Conservation (phyloP, 805 yeast genomes). For the Myxozyma nipponensis region DNA sequence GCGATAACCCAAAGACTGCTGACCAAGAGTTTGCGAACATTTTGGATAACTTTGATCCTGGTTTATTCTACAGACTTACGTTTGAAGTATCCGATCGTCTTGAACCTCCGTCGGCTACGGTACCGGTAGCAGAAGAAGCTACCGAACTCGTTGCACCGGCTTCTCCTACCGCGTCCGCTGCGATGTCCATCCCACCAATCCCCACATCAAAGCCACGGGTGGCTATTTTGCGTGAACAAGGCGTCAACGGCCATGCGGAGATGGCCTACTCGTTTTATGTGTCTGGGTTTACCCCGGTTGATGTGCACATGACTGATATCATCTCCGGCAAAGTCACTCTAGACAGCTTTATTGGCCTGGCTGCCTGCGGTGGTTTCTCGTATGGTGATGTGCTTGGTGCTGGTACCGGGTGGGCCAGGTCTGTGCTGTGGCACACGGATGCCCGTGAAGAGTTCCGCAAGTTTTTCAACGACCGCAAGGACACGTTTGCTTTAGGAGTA, state of each 20-base stretch:
- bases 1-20: slow-evolving; percentile 92
- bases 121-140: not conserved
- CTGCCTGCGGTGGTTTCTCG: slow-evolving; percentile 99
- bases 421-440: slow-evolving; percentile 77
- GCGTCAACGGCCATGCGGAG: slow-evolving; percentile 96
- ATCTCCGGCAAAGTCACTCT: slow-evolving; percentile 66
- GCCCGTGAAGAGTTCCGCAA: slow-evolving; percentile 71
- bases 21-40: slow-evolving; percentile 77
- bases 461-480: slow-evolving; percentile 81
- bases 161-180: not conserved
- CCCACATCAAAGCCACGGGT: slow-evolving; percentile 65
- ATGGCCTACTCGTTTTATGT: slow-evolving; percentile 96
- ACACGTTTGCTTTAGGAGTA: slow-evolving; percentile 96
- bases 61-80: slow-evolving; percentile 75
- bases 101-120: slow-evolving; percentile 7
- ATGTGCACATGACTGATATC: slow-evolving; percentile 95
- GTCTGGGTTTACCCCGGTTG: slow-evolving; percentile 92
- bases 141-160: not conserved
- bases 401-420: slow-evolving; percentile 98
- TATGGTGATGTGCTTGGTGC: slow-evolving; percentile 99
- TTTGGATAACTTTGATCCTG: slow-evolving; percentile 81
- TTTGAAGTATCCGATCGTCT: slow-evolving; percentile 42
- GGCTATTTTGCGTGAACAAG: slow-evolving; percentile 96
- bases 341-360: slow-evolving; percentile 82
- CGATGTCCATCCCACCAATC: not conserved